Evolutionary conservation across 2,329 filamentous ascomycete genomes (phyloP).

Genomic region (Hymenoscyphus linearis): DNA sequence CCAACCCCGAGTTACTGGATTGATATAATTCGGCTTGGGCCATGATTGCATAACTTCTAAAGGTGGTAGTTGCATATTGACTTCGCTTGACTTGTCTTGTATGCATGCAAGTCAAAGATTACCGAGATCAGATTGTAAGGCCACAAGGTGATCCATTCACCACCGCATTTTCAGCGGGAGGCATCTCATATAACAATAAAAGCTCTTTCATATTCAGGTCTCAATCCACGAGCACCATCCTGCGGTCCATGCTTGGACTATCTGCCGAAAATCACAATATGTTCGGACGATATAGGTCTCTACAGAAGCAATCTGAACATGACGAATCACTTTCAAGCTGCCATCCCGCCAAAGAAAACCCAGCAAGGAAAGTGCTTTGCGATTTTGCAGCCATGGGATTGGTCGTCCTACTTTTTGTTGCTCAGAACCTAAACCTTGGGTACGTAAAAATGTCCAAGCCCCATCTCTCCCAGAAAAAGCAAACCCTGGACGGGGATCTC

Average conservation of each 20-base stretch:
- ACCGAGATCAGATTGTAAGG: too few species aligned
- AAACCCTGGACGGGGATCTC: background rate
- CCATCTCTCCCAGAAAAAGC: background rate
- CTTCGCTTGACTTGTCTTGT: background rate
- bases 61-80: slow-evolving; percentile 37
- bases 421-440: too few species aligned
- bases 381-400: background rate
- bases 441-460: background rate
- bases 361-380: background rate
- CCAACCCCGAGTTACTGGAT: slow-evolving; percentile 41
- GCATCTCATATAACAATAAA: too few species aligned
- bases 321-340: background rate
- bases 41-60: slow-evolving; percentile 37
- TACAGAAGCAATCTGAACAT: background rate
- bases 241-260: too few species aligned
- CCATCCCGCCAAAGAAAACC: background rate
- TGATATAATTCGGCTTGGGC: slow-evolving; percentile 42
- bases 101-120: background rate
- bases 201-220: too few species aligned
- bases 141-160: too few species aligned
- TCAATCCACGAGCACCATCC: too few species aligned
- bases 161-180: too few species aligned
- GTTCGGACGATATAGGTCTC: too few species aligned
- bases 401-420: background rate
- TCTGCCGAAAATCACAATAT: too few species aligned